Percentiles rank a stretch among this genome's conserved stretches.
Evolutionary conservation across 257 asterid genomes (phyloP).

Genomic region (Plantago ovata): DNA sequence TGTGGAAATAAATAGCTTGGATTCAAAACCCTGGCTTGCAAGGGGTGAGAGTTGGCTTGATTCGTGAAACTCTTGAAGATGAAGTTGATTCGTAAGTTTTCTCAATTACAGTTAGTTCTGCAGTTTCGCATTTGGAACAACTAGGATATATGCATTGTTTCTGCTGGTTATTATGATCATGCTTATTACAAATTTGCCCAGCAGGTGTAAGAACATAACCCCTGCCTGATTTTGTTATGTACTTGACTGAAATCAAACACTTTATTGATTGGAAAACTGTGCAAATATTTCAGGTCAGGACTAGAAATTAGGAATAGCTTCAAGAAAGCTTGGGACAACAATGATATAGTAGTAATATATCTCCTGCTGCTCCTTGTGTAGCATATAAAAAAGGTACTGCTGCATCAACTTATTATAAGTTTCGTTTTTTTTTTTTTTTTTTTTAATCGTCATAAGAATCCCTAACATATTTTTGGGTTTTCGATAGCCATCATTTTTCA

Average conservation of each 20-base stretch:
- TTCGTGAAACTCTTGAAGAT: slow-evolving; percentile 77
- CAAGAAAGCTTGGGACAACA: slow-evolving; percentile 63
- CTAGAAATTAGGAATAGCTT: slow-evolving; percentile 69
- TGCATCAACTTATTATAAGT: slow-evolving; percentile 12
- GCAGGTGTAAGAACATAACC: slow-evolving; percentile 50
- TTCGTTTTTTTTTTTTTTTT: too few relatives aligned
- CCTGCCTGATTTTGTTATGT: slow-evolving; percentile 6
- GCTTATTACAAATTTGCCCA: slow-evolving; percentile 97
- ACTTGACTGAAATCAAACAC: slow-evolving; percentile 8
- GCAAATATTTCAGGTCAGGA: slow-evolving; percentile 59
- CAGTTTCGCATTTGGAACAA: slow-evolving; percentile 82
- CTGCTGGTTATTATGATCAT: slow-evolving; percentile 98
- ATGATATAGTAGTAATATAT: slow-evolving; percentile 88
- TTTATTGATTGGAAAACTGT: background rate
- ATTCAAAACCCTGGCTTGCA: slow-evolving; percentile 75
- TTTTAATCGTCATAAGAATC: too few relatives aligned
- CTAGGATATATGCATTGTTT: slow-evolving; percentile 91
- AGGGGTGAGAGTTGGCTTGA: slow-evolving; percentile 86
- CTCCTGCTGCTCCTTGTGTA: slow-evolving; percentile 93
- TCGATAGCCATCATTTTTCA: too few relatives aligned
- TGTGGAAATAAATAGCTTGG: slow-evolving; percentile 43
- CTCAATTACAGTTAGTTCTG: slow-evolving; percentile 59
- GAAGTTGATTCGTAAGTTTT: slow-evolving; percentile 81
- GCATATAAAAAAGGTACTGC: slow-evolving; percentile 78
- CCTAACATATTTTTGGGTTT: too few relatives aligned